Evolutionary conservation across 306 rosid genomes (phyloP).

Genomic region (Purshia tridentata): DNA sequence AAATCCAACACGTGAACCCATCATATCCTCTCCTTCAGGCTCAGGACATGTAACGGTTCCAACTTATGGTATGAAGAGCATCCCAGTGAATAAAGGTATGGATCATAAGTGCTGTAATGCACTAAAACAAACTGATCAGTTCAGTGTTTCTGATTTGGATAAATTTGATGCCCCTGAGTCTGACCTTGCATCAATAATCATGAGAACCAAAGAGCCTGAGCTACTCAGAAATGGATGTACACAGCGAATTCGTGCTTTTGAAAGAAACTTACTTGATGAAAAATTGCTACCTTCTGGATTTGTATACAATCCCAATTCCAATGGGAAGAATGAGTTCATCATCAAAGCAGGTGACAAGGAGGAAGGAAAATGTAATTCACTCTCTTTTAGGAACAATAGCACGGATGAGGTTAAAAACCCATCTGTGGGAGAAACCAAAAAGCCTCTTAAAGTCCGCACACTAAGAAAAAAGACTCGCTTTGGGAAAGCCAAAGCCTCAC

Average conservation of each 20-base stretch:
- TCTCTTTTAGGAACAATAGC: conserved; percentile 17
- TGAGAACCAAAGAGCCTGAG: conserved; percentile 67
- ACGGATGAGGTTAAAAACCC: conserved; percentile 18
- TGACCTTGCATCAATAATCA: conserved; percentile 68
- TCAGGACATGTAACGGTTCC: conserved; percentile 30
- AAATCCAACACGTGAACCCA: conserved; percentile 18
- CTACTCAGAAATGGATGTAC: conserved; percentile 75
- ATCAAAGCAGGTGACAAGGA: conserved; percentile 27
- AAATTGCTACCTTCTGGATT: conserved; percentile 34
- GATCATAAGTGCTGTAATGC: conserved; percentile 30
- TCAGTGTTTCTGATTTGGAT: conserved; percentile 37
- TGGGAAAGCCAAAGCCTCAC: conserved; percentile 32
- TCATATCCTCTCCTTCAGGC: conserved; percentile 25
- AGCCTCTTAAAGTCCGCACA: conserved; percentile 31
- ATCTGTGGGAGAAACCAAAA: conserved; percentile 31
- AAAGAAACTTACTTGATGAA: conserved; percentile 54
- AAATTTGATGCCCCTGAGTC: conserved; percentile 36
- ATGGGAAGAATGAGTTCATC: conserved; percentile 30
- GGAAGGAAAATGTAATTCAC: conserved; percentile 25
- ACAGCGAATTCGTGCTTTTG: conserved; percentile 82
- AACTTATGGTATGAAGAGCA: conserved; percentile 32
- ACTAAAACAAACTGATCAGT: conserved; percentile 28
- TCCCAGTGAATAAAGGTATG: conserved; percentile 16
- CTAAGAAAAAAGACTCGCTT: conserved; percentile 29
- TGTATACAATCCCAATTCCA: conserved; percentile 27